These are phyloP conservation scores for Pilatotrama ljubarskyi DNA, from an alignment of 768 basidiomycete genomes.

Conservation along the genomic window DNA sequence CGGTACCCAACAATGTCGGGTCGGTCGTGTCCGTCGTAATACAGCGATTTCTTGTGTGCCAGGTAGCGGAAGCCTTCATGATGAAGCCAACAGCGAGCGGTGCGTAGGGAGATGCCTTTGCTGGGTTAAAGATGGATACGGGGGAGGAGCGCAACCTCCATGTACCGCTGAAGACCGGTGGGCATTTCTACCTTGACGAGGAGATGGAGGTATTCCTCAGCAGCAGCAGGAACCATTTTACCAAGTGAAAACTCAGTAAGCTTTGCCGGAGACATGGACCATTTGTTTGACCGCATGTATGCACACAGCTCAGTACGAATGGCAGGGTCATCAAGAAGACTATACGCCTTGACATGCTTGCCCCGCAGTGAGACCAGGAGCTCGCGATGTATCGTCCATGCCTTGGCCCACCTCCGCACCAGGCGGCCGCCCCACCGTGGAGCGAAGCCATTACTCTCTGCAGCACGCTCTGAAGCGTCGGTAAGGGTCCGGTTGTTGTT, in stretches of 20 bases:
- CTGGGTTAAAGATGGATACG: conserved; percentile 15
- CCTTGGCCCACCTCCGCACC: conserved; percentile 17
- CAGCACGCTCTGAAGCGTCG: conserved; percentile 27
- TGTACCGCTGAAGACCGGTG: conserved; percentile 19
- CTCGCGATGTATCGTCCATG: conserved; percentile 11
- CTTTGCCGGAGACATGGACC: conserved; percentile 21
- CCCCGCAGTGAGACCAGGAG: conserved; percentile 22
- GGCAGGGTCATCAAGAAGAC: conserved; percentile 20
- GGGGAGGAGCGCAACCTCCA: conserved; percentile 17
- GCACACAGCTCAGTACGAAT: conserved; percentile 12
- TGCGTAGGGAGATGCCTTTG: conserved; percentile 34
- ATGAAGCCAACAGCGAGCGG: conserved; percentile 34
- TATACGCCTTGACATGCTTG: conserved; percentile 16
- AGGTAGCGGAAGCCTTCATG: conserved; percentile 21
- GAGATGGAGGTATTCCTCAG: conserved; percentile 2
- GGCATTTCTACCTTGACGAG: conserved; percentile 22
- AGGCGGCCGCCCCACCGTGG: conserved; percentile 17
- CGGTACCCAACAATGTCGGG: conserved; percentile 24
- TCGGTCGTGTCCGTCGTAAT: conserved; percentile 26
- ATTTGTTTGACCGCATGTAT: conserved; percentile 25
- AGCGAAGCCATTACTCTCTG: conserved; percentile 12
- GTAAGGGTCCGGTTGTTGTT: not conserved
- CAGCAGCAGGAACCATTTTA: conserved; percentile 17
- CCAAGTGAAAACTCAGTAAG: conserved; percentile 9
- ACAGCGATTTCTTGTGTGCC: conserved; percentile 17